Base-by-base conservation (phyloP, 106 monocot genomes). In the Allium sativum region DNA sequence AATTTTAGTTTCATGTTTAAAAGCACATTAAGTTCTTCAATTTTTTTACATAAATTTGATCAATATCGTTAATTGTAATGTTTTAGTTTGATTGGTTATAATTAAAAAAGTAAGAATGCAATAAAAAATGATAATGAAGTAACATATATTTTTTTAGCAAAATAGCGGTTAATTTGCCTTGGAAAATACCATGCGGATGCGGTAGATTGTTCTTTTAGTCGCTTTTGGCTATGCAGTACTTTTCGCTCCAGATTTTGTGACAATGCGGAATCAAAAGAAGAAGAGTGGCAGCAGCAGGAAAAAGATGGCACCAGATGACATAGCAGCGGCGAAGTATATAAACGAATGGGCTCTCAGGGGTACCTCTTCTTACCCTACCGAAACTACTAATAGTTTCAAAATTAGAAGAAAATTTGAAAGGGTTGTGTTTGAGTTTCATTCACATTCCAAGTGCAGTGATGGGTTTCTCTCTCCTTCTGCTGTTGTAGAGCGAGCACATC, bases 351-450 rank as follows among this genome's bases (percentile, higher is more conserved):
- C 62, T 20, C 80, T 67, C 44, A 69, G 58, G 13, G 48, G 44
- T 12, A 13, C 61, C 8, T 18, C 42, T 15, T 12, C 41, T 2
- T 41, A 15, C 18, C 45, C 6, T 3, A n/a, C 48, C 14, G 57
- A 9, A 11, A 15, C 10, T 12, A 19, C 5, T 13, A 50, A 65
- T 21, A 76, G 56, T 12, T 77, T 72, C 60, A 31, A 31, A 3
- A 22, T 7, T 5, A 65, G 40, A 40, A 13, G 56, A 18, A 52
- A 47, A 11, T 20, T 52, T 13, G 75, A 63, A 18, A 70, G 68
- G 53, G 70, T 77, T 58, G 70, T 70, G 14, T 91, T 91, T 45
- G 90, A 91, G 73, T 63, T 91, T 74, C 90, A 91, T 64, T 82
- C 80, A 14, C 90, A 91, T 68, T 83, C 86, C 31, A 75, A 53